These are phyloP conservation scores for Aspergillus latus DNA, from an alignment of 2,329 filamentous ascomycete genomes.

Conservation along the genomic window DNA sequence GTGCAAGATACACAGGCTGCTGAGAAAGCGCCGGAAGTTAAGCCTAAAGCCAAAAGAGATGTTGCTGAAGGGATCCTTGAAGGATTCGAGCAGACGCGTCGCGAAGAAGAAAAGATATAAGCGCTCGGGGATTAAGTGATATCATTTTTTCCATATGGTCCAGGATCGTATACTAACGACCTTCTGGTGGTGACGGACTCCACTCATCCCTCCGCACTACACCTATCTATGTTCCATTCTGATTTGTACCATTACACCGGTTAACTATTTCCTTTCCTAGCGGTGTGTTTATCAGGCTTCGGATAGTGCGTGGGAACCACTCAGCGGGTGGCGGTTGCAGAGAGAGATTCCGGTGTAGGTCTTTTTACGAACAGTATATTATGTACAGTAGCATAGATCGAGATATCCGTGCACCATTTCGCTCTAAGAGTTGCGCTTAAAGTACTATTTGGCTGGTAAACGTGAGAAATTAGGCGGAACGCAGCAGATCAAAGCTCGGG, in stretches of 20 bases:
- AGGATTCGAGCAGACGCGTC: slow-evolving; percentile 47
- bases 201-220: neutral
- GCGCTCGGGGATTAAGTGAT: slow-evolving; percentile 2
- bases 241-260: slow-evolving; percentile 2
- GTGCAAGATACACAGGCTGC: slow-evolving; percentile 23
- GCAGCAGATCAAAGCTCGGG: slow-evolving; percentile 38
- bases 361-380: slow-evolving; percentile 9
- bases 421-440: neutral
- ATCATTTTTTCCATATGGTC: neutral
- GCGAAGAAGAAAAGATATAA: slow-evolving; percentile 34
- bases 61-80: slow-evolving; percentile 49
- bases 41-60: slow-evolving; percentile 17
- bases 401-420: slow-evolving; percentile 3
- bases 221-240: neutral
- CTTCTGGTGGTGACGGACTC: neutral
- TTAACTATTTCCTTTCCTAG: slow-evolving; percentile 7
- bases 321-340: neutral
- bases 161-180: neutral
- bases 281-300: slow-evolving; percentile 6
- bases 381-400: slow-evolving; percentile 21
- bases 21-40: slow-evolving; percentile 20
- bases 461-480: slow-evolving; percentile 9
- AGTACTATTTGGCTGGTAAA: neutral
- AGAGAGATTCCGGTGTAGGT: neutral
- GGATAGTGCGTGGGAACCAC: neutral